Conservation (phyloP, 164 flowering plant genomes). For the Macadamia tetraphylla region DNA sequence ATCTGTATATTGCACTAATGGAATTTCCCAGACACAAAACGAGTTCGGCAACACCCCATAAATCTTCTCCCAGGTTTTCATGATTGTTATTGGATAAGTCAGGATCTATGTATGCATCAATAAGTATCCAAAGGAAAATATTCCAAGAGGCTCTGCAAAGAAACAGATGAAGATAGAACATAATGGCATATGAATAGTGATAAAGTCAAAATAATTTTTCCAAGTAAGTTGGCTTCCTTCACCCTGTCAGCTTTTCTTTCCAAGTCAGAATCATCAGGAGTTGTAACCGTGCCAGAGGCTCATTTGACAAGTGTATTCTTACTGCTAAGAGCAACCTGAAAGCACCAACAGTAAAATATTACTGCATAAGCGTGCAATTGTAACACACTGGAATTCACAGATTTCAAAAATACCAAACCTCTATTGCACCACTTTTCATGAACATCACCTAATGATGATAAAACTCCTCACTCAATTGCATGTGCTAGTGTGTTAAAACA, state of each 20-base stretch:
- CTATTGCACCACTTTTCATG: no score
- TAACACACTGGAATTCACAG: neutral
- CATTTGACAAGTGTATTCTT: conserved; percentile 88
- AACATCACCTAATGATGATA: no score
- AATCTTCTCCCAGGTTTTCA: conserved; percentile 18
- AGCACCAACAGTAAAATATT: conserved; percentile 7
- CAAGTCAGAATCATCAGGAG: conserved; percentile 22
- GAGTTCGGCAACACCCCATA: conserved; percentile 58
- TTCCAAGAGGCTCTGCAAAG: conserved; percentile 22
- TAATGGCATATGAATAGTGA: conserved; percentile 39
- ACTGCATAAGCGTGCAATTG: conserved; percentile 1
- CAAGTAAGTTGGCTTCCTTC: conserved; percentile 45
- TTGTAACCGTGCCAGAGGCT: conserved; percentile 55
- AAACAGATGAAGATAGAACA: conserved; percentile 30
- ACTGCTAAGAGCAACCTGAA: conserved; percentile 65
- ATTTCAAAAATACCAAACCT: neutral
- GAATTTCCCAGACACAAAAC: conserved; percentile 69
- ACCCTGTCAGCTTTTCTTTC: conserved; percentile 6
- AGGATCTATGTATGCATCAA: conserved; percentile 13
- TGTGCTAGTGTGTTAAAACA: no score
- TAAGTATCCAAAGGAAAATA: conserved; percentile 24
- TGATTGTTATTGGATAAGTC: conserved; percentile 17
- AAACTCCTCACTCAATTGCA: no score
- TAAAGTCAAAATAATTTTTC: conserved; percentile 48
- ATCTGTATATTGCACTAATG: conserved; percentile 58